Evolutionary conservation across 2,329 filamentous ascomycete species (phyloP), one percentile per base, ranked within the genome.

Genomic region (Kalaharituber pfeilii): DNA sequence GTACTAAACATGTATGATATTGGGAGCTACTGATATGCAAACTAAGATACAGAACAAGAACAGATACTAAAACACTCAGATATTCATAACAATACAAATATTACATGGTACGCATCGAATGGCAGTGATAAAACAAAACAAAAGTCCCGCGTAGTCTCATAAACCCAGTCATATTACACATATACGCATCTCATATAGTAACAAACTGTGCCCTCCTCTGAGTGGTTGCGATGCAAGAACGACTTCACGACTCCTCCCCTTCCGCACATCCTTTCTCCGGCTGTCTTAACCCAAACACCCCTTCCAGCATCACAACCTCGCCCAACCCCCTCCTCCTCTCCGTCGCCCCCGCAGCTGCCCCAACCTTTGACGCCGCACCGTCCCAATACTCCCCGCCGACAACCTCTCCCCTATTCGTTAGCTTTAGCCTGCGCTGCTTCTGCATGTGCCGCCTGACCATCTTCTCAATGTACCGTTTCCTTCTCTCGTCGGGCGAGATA

Each of bases 391-490:
- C 77, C 9, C 79, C 79, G 63, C 81, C 79, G 56, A 76, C 73
- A 49, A 82, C 73, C 63, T 79, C 79, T 9, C 80, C 80, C 56
- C 75, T 69, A 4, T 69, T 66, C 2, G 76, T 79, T 29, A 83
- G 66, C 62, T 86, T 81, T 54, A 88, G 69, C 0, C 83, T 83
- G 47, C 79, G 72, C 45, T 78, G 72, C 26, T 70, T 74, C 69
- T 94, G 85, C 39, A 95, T 71, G 66, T 93, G 84, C 56, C 83
- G 75, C 61, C 79, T 73, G 51, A 85, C 84, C 64, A 87, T 81
- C 53, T 76, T 76, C 69, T 95, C 88, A 50, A 96, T 80, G 66
- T 96, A 96, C 60, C 83, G 77, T 54, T 82, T 74, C 57, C 89
- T 74, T 36, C 80, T 75, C 71, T 79, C 84, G 47, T 75, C 75